phyloP scores from a whole-genome alignment of 2,329 filamentous ascomycete genomes.

The Dryadomyces sulphureus region DNA sequence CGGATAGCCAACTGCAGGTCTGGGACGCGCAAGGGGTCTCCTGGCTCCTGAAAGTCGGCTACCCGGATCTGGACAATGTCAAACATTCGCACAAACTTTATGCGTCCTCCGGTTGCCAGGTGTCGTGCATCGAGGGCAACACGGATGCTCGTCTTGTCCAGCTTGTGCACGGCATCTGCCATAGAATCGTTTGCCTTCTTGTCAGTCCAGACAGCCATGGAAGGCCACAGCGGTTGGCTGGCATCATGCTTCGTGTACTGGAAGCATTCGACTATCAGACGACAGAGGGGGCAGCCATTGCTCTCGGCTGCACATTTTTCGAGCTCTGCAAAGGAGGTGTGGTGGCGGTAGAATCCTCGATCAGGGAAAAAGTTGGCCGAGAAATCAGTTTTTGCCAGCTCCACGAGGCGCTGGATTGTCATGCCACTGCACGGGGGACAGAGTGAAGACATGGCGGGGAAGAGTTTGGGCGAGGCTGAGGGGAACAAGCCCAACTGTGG shows the following conservation, averaged over 20 bases:
- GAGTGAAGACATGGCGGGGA: neutral
- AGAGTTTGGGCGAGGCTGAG: no score
- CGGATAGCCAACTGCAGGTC: neutral
- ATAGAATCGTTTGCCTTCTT: neutral
- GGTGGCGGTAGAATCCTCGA: slow-evolving; percentile 1
- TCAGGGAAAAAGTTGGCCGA: neutral
- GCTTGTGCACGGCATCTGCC: neutral
- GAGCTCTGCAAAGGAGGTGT: neutral
- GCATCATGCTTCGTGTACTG: neutral
- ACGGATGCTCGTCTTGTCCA: neutral
- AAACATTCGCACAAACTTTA: no score
- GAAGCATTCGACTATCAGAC: neutral
- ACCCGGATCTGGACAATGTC: neutral
- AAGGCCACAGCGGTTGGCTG: no score
- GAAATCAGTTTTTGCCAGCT: neutral
- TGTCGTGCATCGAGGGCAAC: neutral
- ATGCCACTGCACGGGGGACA: neutral
- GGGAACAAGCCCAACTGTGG: no score
- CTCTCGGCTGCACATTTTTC: neutral
- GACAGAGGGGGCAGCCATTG: neutral
- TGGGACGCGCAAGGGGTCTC: neutral
- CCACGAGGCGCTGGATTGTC: neutral
- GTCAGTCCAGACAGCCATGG: neutral
- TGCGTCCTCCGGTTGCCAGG: no score
- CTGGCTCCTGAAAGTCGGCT: neutral